Base-by-base conservation (phyloP, 352 stramenopile genomes). In the Phytopythium aichiense region DNA sequence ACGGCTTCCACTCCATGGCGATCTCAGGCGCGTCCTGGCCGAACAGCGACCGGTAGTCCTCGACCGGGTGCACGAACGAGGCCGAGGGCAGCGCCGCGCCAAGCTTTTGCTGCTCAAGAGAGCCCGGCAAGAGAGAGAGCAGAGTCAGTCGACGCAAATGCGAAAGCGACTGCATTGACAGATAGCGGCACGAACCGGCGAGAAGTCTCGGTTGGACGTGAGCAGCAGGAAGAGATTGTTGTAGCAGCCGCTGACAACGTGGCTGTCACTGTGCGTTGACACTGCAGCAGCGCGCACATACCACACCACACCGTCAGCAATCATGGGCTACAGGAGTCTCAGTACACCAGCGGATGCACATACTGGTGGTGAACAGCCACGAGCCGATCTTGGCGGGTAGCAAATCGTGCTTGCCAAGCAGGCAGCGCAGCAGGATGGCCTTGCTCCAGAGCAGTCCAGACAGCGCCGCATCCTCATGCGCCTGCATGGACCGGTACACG, bases 291-390 rank as follows among this genome's bases (percentile, higher is more conserved):
- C 11, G n/a, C n/a, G n/a, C n/a, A n/a, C n/a, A n/a, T n/a, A n/a
- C 4, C 18, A 63, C 50, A 4, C 5, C 28, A 68, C 59, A 54
- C 25, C 51, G 56, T 7, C 15, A 53, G 15, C 4, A 53, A 33
- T 0, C 9, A 12, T 38, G 7, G 28, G 50, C 6, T 46, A 4
- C 13, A 45, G 25, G 35, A 55, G 37, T 15, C 9, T n/a, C 15
- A 3, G 30, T 7, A 7, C 7, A 51, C 7, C 40, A 45, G 42
- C 28, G 20, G 6, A n/a, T 45, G 15, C 18, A 75, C 78, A 22
- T 80, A 94, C 85, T 90, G 18, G 84, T 89, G 38, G 73, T 77
- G 67, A 92, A 94, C 52, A 94, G 73, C 81, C 83, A 94, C 20
- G 73, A 69, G n/a, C 74, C 73, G 53, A 92, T 92, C 46, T 77